Evolutionary conservation across 495 filamentous ascomycete species (phyloP).

Genomic region (Penicillium soppii): DNA sequence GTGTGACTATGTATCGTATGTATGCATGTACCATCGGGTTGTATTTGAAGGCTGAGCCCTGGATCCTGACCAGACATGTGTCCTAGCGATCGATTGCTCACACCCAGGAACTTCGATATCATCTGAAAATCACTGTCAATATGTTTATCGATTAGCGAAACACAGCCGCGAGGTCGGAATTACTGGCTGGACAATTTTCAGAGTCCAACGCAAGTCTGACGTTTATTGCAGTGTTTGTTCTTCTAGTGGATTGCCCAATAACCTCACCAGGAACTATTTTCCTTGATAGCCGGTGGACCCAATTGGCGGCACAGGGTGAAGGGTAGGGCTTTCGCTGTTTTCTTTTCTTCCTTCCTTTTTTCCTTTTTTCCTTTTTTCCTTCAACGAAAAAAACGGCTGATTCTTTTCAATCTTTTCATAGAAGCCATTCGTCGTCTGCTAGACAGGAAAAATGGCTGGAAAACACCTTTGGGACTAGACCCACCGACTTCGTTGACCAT

Average conservation of each 20-base stretch:
- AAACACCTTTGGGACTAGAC: neutral
- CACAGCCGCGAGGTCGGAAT: neutral
- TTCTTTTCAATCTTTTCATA: neutral
- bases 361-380: neutral
- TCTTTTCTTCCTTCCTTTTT: slow-evolving; percentile 1
- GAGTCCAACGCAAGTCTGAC: neutral
- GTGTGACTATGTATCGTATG: too few species aligned
- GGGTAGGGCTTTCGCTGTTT: slow-evolving; percentile 9
- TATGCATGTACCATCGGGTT: too few species aligned
- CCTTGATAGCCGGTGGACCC: slow-evolving; percentile 18
- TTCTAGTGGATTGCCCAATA: slow-evolving; percentile 25
- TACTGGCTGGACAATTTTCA: neutral
- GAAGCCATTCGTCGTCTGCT: too few species aligned
- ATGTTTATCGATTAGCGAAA: neutral
- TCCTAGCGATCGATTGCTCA: too few species aligned
- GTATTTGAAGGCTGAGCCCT: too few species aligned
- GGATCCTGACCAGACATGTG: too few species aligned
- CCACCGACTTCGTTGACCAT: neutral
- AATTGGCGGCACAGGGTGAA: slow-evolving; percentile 21
- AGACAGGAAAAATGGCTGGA: neutral
- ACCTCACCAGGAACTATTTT: slow-evolving; percentile 27
- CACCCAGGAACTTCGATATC: too few species aligned
- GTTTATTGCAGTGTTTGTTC: neutral
- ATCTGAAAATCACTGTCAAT: too few species aligned
- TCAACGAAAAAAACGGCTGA: neutral